Percentiles rank a stretch among this genome's conserved stretches.
These are phyloP conservation scores for Metschnikowia matae DNA, from an alignment of 805 yeast species.

Conservation along the genomic window DNA sequence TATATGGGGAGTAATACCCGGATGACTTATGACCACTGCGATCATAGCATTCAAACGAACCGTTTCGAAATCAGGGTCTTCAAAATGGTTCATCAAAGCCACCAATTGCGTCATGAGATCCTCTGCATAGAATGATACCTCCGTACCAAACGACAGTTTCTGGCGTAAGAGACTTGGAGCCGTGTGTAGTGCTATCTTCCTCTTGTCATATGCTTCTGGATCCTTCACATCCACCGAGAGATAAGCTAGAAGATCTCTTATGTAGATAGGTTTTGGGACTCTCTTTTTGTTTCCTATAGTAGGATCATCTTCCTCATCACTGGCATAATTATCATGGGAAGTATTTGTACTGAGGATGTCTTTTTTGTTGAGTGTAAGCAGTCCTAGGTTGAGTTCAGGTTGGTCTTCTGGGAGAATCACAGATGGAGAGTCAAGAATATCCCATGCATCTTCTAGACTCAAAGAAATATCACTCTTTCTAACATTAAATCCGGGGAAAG, in stretches of 20 bases:
- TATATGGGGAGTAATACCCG: conserved; percentile 41
- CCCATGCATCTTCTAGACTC: conserved; percentile 20
- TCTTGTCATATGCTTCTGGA: conserved; percentile 47
- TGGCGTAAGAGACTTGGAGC: conserved; percentile 63
- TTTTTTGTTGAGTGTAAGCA: neutral
- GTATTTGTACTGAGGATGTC: neutral
- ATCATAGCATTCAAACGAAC: conserved; percentile 60
- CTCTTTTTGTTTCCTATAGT: conserved; percentile 32
- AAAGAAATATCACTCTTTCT: conserved; percentile 2
- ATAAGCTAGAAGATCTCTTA: conserved; percentile 66
- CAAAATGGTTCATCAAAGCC: conserved; percentile 53
- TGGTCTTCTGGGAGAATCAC: conserved; percentile 6
- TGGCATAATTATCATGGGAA: conserved; percentile 13
- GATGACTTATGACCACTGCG: conserved; percentile 54
- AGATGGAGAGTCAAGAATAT: conserved; percentile 12
- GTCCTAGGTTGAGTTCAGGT: neutral
- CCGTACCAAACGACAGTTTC: conserved; percentile 57
- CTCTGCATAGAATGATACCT: conserved; percentile 54
- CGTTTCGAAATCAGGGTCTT: conserved; percentile 58
- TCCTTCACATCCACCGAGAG: conserved; percentile 44
- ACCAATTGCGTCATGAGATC: conserved; percentile 49
- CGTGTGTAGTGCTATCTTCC: conserved; percentile 41
- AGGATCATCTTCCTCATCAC: conserved; percentile 53
- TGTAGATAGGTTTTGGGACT: conserved; percentile 55
- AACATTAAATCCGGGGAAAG: neutral